Percentiles rank a stretch among this genome's conserved stretches.
These are phyloP conservation scores for Purshia tridentata DNA, from an alignment of 306 rosid genomes.

Conservation along the genomic window DNA sequence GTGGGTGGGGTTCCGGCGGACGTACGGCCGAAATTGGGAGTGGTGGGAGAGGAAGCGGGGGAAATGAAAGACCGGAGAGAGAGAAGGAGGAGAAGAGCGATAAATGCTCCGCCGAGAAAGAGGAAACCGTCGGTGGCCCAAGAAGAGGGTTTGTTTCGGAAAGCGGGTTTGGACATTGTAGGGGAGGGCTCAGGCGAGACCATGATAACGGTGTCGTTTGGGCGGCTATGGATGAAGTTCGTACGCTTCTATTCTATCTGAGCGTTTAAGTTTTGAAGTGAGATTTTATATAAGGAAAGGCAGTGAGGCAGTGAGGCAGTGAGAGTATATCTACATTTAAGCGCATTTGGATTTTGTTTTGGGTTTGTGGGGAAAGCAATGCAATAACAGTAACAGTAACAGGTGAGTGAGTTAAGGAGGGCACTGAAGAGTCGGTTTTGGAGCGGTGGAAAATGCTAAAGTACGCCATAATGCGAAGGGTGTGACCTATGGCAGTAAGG, in stretches of 20 bases:
- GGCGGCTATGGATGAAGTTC: neutral
- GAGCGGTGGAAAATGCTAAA: neutral
- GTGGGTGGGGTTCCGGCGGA: neutral
- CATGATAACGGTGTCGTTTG: constrained; percentile 31
- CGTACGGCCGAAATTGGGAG: constrained; percentile 6
- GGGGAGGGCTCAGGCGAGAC: constrained; percentile 38
- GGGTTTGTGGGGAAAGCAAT: too few species aligned
- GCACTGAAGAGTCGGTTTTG: neutral
- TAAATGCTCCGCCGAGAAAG: constrained; percentile 59
- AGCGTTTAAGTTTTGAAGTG: too few species aligned
- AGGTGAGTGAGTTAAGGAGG: neutral
- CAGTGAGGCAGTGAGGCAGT: too few species aligned
- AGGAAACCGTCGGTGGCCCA: constrained; percentile 46
- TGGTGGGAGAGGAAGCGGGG: constrained; percentile 31
- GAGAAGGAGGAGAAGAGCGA: constrained; percentile 60
- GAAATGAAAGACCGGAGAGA: constrained; percentile 43
- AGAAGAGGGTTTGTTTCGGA: constrained; percentile 41
- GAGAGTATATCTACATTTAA: too few species aligned
- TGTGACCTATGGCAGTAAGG: neutral
- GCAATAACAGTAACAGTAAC: too few species aligned
- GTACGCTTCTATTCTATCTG: neutral
- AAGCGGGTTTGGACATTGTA: constrained; percentile 46
- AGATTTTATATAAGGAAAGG: too few species aligned
- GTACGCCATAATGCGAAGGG: neutral
- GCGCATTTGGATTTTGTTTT: too few species aligned